Percentiles rank a stretch among this genome's conserved stretches.
Conservation (phyloP, 2,329 filamentous ascomycete genomes). For the Penicillium sp. region DNA sequence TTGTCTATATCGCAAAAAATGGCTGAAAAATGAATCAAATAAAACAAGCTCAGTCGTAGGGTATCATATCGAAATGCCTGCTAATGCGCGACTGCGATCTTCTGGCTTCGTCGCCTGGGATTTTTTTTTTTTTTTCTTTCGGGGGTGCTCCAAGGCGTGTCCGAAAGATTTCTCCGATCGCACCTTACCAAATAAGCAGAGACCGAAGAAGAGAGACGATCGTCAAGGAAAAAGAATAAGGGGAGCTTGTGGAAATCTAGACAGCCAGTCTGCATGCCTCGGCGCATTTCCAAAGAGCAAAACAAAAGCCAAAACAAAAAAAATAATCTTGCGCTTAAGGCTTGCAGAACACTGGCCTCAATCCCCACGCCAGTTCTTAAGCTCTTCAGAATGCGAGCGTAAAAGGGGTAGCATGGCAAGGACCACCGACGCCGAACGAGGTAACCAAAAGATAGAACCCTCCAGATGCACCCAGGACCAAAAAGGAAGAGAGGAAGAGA, state of each 20-base stretch:
- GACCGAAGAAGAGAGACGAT: not conserved
- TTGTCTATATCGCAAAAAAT: slow-evolving; percentile 13
- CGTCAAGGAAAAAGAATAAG: slow-evolving; percentile 1
- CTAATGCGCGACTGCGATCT: slow-evolving; percentile 40
- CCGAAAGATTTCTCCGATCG: not conserved
- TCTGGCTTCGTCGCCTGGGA: slow-evolving; percentile 23
- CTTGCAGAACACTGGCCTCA: not conserved
- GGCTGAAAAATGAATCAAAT: slow-evolving; percentile 18
- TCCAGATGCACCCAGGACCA: slow-evolving; percentile 30
- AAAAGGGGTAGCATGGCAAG: slow-evolving; percentile 5
- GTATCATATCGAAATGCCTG: slow-evolving; percentile 46
- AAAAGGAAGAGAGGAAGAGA: slow-evolving; percentile 15
- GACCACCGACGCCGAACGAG: slow-evolving; percentile 25
- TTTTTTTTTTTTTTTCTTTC: slow-evolving; percentile 14
- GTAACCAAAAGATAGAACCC: slow-evolving; percentile 28
- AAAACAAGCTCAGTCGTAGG: slow-evolving; percentile 40
- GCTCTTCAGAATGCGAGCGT: not conserved
- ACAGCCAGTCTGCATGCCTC: not conserved
- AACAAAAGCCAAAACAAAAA: not conserved
- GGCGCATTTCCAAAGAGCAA: not conserved
- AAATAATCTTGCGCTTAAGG: not conserved
- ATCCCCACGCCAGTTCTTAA: not conserved
- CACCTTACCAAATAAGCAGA: not conserved
- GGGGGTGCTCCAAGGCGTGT: slow-evolving; percentile 12
- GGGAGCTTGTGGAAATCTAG: not conserved